phyloP scores from a whole-genome alignment of 2,329 filamentous ascomycete genomes.

The Zasmidium citrigriseum region DNA sequence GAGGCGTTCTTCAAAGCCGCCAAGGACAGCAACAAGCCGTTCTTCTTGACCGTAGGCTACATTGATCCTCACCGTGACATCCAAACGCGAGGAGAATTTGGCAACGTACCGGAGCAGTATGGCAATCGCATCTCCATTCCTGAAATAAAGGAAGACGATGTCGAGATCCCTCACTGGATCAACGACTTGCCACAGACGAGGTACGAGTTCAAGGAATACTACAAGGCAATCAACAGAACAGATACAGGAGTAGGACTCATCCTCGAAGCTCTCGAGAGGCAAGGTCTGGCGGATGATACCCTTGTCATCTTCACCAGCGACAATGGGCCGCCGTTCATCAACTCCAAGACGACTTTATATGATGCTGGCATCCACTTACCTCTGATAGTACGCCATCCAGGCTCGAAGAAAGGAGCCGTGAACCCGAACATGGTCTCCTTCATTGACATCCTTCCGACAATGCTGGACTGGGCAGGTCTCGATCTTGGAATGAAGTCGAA shows the following conservation, averaged over 20 bases:
- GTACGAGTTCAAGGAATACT: constrained; percentile 46
- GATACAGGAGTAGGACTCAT: constrained; percentile 47
- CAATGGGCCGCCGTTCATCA: constrained; percentile 53
- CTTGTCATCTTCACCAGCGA: constrained; percentile 52
- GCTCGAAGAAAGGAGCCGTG: constrained; percentile 24
- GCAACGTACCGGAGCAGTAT: constrained; percentile 41
- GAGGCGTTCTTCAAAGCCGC: constrained; percentile 42
- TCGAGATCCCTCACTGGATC: constrained; percentile 46
- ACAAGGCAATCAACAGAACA: constrained; percentile 41
- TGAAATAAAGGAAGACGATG: constrained; percentile 32
- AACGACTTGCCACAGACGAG: constrained; percentile 44
- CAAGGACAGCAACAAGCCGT: constrained; percentile 36
- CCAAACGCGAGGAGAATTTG: constrained; percentile 42
- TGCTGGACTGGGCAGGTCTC: constrained; percentile 43
- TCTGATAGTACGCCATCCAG: constrained; percentile 43
- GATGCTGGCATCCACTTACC: constrained; percentile 51
- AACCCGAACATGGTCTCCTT: constrained; percentile 51
- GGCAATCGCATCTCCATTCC: constrained; percentile 10
- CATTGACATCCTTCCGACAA: constrained; percentile 50
- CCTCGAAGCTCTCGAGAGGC: constrained; percentile 36
- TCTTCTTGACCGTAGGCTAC: constrained; percentile 50
- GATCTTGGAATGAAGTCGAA: background rate
- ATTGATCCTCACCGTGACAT: constrained; percentile 50
- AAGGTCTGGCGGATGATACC: constrained; percentile 40
- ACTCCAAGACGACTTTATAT: constrained; percentile 55